Base-by-base conservation (phyloP, 2,329 filamentous ascomycete genomes). In the Trichoderma pleuroti region DNA sequence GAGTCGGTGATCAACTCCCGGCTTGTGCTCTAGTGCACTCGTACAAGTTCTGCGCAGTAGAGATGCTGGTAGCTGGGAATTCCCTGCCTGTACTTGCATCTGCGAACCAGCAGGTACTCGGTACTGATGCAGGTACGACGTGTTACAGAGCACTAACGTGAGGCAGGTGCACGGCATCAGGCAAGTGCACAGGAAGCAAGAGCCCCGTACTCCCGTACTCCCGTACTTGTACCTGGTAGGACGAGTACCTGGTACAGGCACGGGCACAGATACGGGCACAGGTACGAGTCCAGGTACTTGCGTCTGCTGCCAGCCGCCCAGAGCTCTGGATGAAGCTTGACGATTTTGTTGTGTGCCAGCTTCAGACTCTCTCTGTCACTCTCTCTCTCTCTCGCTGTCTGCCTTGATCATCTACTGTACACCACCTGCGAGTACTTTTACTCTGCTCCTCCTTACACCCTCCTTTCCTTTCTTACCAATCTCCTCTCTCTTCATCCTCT, bases 1-100 rank as follows among this genome's bases (percentile, higher is more conserved):
- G 61, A 64, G 39, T 65, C 62, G 39, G 56, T 68, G 66, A 60
- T 68, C 66, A 61, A 46, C 56, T 68, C 66, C 56, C 66, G 66
- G 66, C 66, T 36, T 18, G 64, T 52, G 66, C 66, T 68, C 16
- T 42, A 42, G 39, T 11, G 62, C 30, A 18, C 52, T 21, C 34
- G 32, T 32, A 57, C 63, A 32, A 36, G 30, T 56, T 39, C 63
- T 26, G 32, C n/a, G 46, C 62, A 21, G 62, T 18, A 24, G 18
- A 18, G 18, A n/a, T n/a, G 26, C 36, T 34, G 5, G 63, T 64
- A n/a, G 34, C 11, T 32, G 18, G 34, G 24, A 14, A 56, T 3
- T 60, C 36, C 39, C 49, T 3, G 28, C 63, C 6, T 42, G 6
- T 34, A 42, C 39, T 60, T 21, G 46, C n/a, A 49, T 24, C 46